Conservation (phyloP, 1,139 yeast species). For the Candida mesenterica region DNA sequence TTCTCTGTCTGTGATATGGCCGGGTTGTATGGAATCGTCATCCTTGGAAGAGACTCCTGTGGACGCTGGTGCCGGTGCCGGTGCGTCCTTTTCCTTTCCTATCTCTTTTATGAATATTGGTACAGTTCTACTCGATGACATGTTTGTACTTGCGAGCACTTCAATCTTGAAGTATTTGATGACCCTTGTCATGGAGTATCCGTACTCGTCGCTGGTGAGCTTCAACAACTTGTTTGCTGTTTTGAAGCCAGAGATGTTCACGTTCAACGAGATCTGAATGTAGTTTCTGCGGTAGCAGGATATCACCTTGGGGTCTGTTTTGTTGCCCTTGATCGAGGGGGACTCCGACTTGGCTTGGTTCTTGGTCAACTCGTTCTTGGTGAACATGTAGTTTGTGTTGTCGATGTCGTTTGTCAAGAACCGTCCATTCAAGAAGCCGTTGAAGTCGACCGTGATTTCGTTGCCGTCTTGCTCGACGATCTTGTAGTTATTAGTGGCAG, state of each 20-base stretch:
- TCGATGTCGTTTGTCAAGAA: slow-evolving; percentile 45
- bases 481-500: slow-evolving; percentile 22
- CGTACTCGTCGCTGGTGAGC: slow-evolving; percentile 36
- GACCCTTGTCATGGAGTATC: slow-evolving; percentile 35
- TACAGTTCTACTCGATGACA: slow-evolving; percentile 27
- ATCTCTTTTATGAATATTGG: slow-evolving; percentile 30
- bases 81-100: slow-evolving; percentile 13
- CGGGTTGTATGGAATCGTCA: slow-evolving; percentile 22
- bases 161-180: slow-evolving; percentile 43
- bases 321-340: slow-evolving; percentile 2
- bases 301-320: slow-evolving; percentile 36
- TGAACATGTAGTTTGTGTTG: slow-evolving; percentile 35
- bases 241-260: slow-evolving; percentile 34
- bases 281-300: slow-evolving; percentile 49
- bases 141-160: slow-evolving; percentile 36
- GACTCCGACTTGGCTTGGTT: slow-evolving; percentile 1
- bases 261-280: slow-evolving; percentile 37
- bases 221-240: slow-evolving; percentile 28
- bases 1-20: slow-evolving; percentile 23
- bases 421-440: slow-evolving; percentile 43
- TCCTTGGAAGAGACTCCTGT: slow-evolving; percentile 8
- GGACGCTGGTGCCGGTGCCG: too few relatives aligned
- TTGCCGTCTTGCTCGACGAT: slow-evolving; percentile 32
- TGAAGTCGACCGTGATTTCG: slow-evolving; percentile 23
- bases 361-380: slow-evolving; percentile 17